Percentiles rank a stretch among this genome's conserved stretches.
phyloP scores from a whole-genome alignment of 2,329 filamentous ascomycete species.

The Didymella segeticola region DNA sequence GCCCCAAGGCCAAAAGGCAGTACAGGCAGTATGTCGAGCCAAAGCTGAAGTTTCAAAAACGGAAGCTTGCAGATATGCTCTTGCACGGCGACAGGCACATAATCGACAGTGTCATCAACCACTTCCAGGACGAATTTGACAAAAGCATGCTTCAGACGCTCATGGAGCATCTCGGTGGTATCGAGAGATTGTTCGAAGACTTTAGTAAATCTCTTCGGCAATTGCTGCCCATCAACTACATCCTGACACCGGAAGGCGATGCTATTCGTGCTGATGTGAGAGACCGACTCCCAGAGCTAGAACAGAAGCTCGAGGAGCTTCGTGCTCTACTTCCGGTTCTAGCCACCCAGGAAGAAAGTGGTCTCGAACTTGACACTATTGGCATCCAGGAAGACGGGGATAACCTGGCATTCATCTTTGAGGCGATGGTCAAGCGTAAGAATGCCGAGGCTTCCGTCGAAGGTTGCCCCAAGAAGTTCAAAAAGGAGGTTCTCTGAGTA shows the following conservation, averaged over 20 bases:
- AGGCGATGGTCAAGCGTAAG: constrained; percentile 3
- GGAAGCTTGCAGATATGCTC: constrained; percentile 7
- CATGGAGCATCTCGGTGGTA: background rate
- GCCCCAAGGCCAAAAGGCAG: constrained; percentile 1
- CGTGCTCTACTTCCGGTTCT: background rate
- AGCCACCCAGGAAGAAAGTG: background rate
- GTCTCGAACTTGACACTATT: background rate
- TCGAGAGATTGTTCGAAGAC: background rate
- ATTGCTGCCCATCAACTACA: constrained; percentile 4
- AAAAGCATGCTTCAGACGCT: constrained; percentile 2
- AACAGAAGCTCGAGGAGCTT: background rate
- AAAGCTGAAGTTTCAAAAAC: constrained; percentile 22
- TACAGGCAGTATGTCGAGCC: constrained; percentile 19
- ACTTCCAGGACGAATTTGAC: constrained; percentile 16
- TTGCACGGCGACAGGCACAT: constrained; percentile 15
- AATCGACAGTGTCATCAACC: constrained; percentile 16
- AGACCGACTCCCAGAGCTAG: constrained; percentile 2
- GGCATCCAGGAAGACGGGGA: constrained; percentile 3
- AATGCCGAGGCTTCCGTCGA: background rate
- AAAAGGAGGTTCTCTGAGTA: background rate
- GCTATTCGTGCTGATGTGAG: constrained; percentile 4
- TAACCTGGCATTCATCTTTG: background rate
- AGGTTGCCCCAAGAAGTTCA: background rate
- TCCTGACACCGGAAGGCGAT: background rate
- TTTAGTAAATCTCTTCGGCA: background rate